phyloP scores from a whole-genome alignment of 192 early-diverging fungal genomes.

The Entomortierella parvispora region DNA sequence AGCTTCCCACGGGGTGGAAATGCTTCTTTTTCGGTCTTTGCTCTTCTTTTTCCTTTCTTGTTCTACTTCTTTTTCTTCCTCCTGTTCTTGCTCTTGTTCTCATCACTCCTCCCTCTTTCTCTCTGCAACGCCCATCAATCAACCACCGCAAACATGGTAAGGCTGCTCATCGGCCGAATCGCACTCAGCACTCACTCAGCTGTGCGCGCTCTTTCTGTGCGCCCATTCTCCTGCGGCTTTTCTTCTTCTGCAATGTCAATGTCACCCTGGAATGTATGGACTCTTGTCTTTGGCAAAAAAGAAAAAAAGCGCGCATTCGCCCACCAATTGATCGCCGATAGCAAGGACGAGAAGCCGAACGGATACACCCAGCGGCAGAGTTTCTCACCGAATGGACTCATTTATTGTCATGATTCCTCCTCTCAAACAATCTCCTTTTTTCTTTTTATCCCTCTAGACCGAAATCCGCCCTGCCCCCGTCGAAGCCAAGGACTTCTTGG shows the following conservation, averaged over 20 bases:
- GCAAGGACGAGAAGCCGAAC: too few species aligned
- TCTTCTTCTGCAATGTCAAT: too few species aligned
- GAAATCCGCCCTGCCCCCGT: constrained; percentile 46
- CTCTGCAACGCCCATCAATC: neutral
- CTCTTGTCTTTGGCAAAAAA: too few species aligned
- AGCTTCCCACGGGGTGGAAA: neutral
- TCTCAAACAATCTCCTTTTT: neutral
- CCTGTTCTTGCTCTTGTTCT: neutral
- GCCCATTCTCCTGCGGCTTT: too few species aligned
- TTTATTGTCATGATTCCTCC: neutral
- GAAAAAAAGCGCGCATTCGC: too few species aligned
- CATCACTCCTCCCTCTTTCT: neutral
- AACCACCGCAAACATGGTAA: constrained; percentile 33
- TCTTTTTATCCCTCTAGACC: constrained; percentile 15
- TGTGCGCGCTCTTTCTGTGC: too few species aligned
- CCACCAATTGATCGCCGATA: too few species aligned
- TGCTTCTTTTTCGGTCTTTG: neutral
- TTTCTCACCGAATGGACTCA: too few species aligned
- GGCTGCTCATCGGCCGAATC: constrained; percentile 18
- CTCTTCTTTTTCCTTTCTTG: constrained; percentile 6
- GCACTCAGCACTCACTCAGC: neutral
- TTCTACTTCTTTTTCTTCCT: neutral
- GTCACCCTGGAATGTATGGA: too few species aligned
- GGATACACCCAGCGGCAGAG: too few species aligned
- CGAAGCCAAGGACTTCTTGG: constrained; percentile 72